These are phyloP conservation scores for Capsella bursapastoris DNA, from an alignment of 345 rosid genomes.

Conservation along the genomic window DNA sequence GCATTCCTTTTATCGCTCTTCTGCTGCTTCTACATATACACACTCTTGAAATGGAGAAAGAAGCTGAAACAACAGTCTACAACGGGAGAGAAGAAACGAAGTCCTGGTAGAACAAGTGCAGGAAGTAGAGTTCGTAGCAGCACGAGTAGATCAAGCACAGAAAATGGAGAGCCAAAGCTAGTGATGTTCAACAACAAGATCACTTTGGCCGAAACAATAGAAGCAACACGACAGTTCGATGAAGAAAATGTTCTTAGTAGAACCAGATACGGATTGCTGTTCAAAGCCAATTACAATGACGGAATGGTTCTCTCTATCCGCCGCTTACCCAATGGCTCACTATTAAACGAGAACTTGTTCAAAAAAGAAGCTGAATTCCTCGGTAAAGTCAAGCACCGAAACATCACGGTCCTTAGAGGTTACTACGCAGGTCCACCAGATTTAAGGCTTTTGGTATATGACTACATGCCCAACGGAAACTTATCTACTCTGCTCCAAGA, in stretches of 20 bases:
- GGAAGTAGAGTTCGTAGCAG: conserved; percentile 87
- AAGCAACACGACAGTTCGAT: conserved; percentile 86
- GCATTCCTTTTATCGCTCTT: conserved; percentile 65
- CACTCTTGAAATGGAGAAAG: conserved; percentile 85
- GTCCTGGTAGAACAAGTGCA: conserved; percentile 84
- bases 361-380: conserved; percentile 85
- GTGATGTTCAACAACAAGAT: conserved; percentile 95
- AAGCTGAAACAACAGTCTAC: conserved; percentile 64
- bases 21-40: conserved; percentile 85
- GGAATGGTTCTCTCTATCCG: conserved; percentile 94
- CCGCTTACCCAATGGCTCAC: conserved; percentile 62
- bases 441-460: conserved; percentile 75
- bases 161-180: conserved; percentile 85
- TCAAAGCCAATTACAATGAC: conserved; percentile 85
- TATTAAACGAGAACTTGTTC: conserved; percentile 68
- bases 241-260: conserved; percentile 94
- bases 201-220: conserved; percentile 81
- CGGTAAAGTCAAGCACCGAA: conserved; percentile 85
- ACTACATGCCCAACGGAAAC: conserved; percentile 98
- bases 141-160: conserved; percentile 59
- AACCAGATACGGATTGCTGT: conserved; percentile 70
- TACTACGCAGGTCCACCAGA: conserved; percentile 88
- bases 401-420: conserved; percentile 88
- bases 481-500: conserved; percentile 92
- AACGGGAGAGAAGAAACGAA: conserved; percentile 81